Base-by-base conservation (phyloP, 2,329 filamentous ascomycete species). In the Acrodontium crateriforme region DNA sequence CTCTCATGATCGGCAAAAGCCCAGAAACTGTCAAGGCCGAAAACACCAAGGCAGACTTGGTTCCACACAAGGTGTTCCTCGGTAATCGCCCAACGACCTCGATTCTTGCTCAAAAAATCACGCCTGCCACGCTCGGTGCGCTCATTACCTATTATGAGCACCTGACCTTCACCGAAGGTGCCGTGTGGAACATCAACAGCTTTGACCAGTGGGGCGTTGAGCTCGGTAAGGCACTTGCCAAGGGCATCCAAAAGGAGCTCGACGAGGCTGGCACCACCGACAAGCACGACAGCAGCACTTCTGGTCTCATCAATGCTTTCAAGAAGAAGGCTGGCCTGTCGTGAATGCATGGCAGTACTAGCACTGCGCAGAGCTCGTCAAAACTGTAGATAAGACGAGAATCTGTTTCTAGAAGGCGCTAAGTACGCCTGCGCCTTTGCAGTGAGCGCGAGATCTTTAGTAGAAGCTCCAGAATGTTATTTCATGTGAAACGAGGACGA, bases 171-270 rank as follows among this genome's bases (percentile, higher is more conserved):
- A 91, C 82, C 19, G 89, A 98, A 64, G 89, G 89, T 48, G 87
- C 85, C 28, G 69, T 98, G 54, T 98, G 89, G 89, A 92, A 95
- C 64, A 93, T 98, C 68, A 98, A 98, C 73, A 84, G 78, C 51
- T 98, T 95, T 54, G 89, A 98, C 63, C 89, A 98, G 68, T 98
- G 89, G 89, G 89, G 89, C 62, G 89, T 98, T 24, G 89, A 98
- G 69, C 67, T 98, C 37, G 89, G 89, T 57, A 98, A 98, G 77
- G 75, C 78, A 21, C 65, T 98, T 42, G 89, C 89, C 37, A 95
- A 69, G 59, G 67, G 66, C 52, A 69, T 59, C 33, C 52, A 61
- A 39, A 56, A 60, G 49, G 89, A 98, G 67, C 69, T 98, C 34
- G 84, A 94, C 41, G 69, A 77, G 52, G 58, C 69, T n/a, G 80